Conservation (phyloP, 495 filamentous ascomycete genomes). For the Aspergillus conjunctus region DNA sequence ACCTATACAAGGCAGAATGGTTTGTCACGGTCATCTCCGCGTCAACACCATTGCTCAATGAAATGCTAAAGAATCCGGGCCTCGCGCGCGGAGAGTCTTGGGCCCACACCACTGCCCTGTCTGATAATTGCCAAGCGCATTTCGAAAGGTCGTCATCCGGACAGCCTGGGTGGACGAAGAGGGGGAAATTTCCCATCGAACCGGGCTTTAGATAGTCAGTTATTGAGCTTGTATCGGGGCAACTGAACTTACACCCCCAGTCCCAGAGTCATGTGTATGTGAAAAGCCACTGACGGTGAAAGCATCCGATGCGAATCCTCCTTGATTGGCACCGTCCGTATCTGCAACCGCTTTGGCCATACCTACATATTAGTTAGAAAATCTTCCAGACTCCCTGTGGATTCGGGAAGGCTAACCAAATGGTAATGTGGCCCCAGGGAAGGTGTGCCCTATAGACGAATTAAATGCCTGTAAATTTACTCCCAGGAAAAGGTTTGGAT, state of each 20-base stretch:
- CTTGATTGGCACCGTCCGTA: conserved; percentile 65
- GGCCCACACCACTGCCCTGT: conserved; percentile 48
- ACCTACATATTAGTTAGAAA: conserved; percentile 37
- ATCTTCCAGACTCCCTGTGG: neutral
- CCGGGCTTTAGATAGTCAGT: conserved; percentile 12
- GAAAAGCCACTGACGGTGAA: conserved; percentile 66
- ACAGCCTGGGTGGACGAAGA: conserved; percentile 69
- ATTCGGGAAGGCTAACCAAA: conserved; percentile 50
- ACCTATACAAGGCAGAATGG: conserved; percentile 68
- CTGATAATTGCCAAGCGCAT: conserved; percentile 61
- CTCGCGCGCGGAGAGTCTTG: conserved; percentile 56
- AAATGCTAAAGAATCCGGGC: conserved; percentile 69
- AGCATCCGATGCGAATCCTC: conserved; percentile 72
- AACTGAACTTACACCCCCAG: conserved; percentile 58
- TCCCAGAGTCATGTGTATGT: conserved; percentile 72
- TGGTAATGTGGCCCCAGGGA: conserved; percentile 71
- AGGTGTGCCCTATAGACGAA: conserved; percentile 62
- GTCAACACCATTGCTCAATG: conserved; percentile 57
- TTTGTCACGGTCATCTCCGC: conserved; percentile 71
- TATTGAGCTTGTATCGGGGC: neutral
- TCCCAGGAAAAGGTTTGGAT: neutral
- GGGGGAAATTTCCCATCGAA: conserved; percentile 74
- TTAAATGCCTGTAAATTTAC: neutral
- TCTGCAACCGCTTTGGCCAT: conserved; percentile 82
- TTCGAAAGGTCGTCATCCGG: conserved; percentile 61